Base-by-base conservation (phyloP, 495 filamentous ascomycete genomes). In the Aspergillus asperescens region DNA sequence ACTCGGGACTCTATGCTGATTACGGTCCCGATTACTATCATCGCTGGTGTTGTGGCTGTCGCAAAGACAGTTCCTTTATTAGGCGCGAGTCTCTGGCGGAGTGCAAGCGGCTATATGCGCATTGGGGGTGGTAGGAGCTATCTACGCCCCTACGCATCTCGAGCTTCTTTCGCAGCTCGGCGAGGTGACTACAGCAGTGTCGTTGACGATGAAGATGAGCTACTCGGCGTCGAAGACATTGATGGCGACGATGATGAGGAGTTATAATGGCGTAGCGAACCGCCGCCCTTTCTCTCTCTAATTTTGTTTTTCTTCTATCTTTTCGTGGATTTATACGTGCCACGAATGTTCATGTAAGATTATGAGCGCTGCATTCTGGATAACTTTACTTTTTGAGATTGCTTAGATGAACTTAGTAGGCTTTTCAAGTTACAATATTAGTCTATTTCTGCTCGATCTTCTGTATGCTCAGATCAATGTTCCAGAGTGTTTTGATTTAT, bases 181-280 rank as follows among this genome's bases (percentile, higher is more conserved):
- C 77, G 87, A 44, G 83, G 88, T 6, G 89, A 95, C 63, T 98
- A 96, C 67, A 80, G 82, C 12, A 77, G 86, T 65, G 88, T 95
- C 37, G 89, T 90, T 63, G 84, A 89, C 52, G 93, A 98, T 65
- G 93, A 96, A 69, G 92, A 92, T 50, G 90, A 95, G 70, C 69
- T 96, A 62, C 73, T 97, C 20, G 92, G 92, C 1, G 88, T 89
- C 53, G 93, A 95, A 50, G 91, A 90, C 16, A 39, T 50, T 52
- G 91, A 92, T 2, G 87, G 88, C 51, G 93, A 95, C 44, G 94
- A 93, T 53, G 93, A 95, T 41, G 93, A 96, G 62, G 91, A 96
- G 54, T 80, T 83, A 42, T 87, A 71, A 72, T 35, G 48, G 37
- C 41, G 31, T n/a, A 51, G 28, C 29, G 7, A 22, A 22, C 10